Evolutionary conservation across 1,139 yeast species (phyloP).

Genomic region (Pichia sp.): DNA sequence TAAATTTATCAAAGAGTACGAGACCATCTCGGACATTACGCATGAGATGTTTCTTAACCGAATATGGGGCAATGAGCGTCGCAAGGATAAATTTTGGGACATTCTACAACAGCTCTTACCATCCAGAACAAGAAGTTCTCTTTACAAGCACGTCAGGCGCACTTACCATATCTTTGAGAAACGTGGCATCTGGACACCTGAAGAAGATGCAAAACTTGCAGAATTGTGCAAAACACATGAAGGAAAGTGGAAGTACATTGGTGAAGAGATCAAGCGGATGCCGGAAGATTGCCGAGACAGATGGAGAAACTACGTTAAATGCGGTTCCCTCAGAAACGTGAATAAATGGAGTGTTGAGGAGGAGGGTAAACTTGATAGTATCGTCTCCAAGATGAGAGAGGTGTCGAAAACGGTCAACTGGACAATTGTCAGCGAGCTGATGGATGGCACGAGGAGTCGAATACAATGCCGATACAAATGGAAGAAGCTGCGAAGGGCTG

Average conservation of each 20-base stretch:
- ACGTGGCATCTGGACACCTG: slow-evolving; percentile 83
- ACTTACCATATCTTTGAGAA: slow-evolving; percentile 80
- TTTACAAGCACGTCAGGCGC: slow-evolving; percentile 87
- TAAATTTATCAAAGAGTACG: slow-evolving; percentile 61
- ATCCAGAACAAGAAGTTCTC: slow-evolving; percentile 76
- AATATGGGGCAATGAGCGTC: slow-evolving; percentile 81
- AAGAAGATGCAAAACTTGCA: slow-evolving; percentile 65
- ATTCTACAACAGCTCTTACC: slow-evolving; percentile 70
- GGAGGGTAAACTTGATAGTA: slow-evolving; percentile 51
- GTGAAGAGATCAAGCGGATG: slow-evolving; percentile 77
- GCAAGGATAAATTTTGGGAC: slow-evolving; percentile 88
- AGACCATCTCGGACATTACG: slow-evolving; percentile 51
- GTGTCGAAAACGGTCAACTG: slow-evolving; percentile 51
- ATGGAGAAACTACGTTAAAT: slow-evolving; percentile 91
- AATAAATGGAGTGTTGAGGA: slow-evolving; percentile 78
- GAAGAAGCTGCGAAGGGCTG: slow-evolving; percentile 69
- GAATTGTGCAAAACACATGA: slow-evolving; percentile 58
- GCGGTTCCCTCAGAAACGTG: slow-evolving; percentile 67
- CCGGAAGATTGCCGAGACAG: slow-evolving; percentile 97
- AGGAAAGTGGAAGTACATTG: slow-evolving; percentile 84
- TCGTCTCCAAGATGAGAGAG: slow-evolving; percentile 33
- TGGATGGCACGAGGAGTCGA: slow-evolving; percentile 84
- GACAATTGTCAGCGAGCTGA: slow-evolving; percentile 82
- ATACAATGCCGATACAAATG: slow-evolving; percentile 95
- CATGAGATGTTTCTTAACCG: slow-evolving; percentile 69